Conservation (phyloP, 495 filamentous ascomycete species). For the Achaetomiella virescens region DNA sequence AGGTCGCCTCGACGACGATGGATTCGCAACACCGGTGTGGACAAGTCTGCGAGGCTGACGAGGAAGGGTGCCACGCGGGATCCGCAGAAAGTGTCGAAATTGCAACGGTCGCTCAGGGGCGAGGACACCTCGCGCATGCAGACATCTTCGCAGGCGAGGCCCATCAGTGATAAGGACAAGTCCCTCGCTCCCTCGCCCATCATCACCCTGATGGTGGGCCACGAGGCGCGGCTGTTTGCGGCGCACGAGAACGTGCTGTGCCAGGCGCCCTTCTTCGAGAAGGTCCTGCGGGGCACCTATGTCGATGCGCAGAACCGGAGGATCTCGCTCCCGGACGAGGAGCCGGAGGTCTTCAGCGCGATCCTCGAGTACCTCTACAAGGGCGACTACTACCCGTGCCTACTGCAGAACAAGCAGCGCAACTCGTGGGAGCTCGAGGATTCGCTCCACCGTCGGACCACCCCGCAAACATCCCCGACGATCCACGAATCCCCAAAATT, state of each 20-base stretch:
- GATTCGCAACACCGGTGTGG: conserved; percentile 54
- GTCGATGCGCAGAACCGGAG: conserved; percentile 56
- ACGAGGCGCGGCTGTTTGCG: conserved; percentile 79
- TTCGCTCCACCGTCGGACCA: conserved; percentile 34
- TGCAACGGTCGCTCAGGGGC: conserved; percentile 50
- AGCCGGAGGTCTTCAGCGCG: conserved; percentile 83
- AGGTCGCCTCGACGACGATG: conserved; percentile 25
- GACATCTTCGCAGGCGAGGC: conserved; percentile 38
- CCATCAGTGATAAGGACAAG: conserved; percentile 27
- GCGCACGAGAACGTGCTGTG: conserved; percentile 83
- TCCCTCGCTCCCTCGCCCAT: conserved; percentile 59
- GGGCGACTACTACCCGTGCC: conserved; percentile 81
- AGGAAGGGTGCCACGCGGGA: conserved; percentile 60
- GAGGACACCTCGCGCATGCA: conserved; percentile 26
- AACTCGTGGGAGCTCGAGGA: conserved; percentile 71
- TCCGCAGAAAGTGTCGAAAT: conserved; percentile 63
- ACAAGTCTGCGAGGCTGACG: conserved; percentile 73
- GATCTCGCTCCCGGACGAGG: conserved; percentile 75
- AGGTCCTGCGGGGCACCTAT: conserved; percentile 55
- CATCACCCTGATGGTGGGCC: conserved; percentile 74
- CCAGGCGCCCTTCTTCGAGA: conserved; percentile 73
- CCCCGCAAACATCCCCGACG: conserved; percentile 31
- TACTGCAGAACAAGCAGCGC: conserved; percentile 61
- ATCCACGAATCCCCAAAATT: conserved; percentile 32
- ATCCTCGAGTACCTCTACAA: conserved; percentile 93